These are phyloP conservation scores for Linnemannia schmuckeri DNA, from an alignment of 192 early-diverging fungal species.

Conservation along the genomic window DNA sequence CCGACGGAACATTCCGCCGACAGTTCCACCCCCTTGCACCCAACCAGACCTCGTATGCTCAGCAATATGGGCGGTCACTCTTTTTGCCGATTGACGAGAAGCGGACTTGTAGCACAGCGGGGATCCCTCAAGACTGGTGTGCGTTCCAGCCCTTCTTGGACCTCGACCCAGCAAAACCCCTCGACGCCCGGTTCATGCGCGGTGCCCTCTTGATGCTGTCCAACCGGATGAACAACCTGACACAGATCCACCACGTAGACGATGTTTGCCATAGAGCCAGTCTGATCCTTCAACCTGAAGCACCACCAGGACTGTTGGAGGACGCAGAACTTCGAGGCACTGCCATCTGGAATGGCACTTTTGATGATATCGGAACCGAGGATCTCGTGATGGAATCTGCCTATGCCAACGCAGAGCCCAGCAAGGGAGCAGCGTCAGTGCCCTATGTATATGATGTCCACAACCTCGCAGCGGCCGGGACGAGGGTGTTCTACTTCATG, in stretches of 20 bases:
- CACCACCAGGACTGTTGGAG: neutral
- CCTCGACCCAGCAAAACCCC: conserved; percentile 21
- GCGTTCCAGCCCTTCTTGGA: conserved; percentile 51
- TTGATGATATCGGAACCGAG: conserved; percentile 42
- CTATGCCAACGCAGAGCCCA: conserved; percentile 28
- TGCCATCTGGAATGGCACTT: neutral
- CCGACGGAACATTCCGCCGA: conserved; percentile 35
- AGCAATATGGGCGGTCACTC: conserved; percentile 41
- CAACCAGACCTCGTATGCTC: conserved; percentile 44
- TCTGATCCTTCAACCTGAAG: neutral
- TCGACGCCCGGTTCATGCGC: conserved; percentile 36
- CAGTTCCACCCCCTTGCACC: conserved; percentile 30
- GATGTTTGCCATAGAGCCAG: conserved; percentile 30
- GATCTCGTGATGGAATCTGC: conserved; percentile 55
- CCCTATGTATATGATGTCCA: neutral
- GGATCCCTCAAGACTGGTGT: conserved; percentile 52
- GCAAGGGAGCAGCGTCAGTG: neutral
- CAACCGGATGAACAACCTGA: conserved; percentile 39
- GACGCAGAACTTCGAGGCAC: neutral
- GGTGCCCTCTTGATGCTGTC: conserved; percentile 20
- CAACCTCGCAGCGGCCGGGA: neutral
- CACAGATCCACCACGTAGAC: conserved; percentile 20
- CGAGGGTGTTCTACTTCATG: conserved; percentile 47
- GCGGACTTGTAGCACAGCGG: conserved; percentile 26
- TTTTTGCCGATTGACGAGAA: conserved; percentile 29